Conservation (phyloP, 2,329 filamentous ascomycete genomes). For the Emmonsia crescens region DNA sequence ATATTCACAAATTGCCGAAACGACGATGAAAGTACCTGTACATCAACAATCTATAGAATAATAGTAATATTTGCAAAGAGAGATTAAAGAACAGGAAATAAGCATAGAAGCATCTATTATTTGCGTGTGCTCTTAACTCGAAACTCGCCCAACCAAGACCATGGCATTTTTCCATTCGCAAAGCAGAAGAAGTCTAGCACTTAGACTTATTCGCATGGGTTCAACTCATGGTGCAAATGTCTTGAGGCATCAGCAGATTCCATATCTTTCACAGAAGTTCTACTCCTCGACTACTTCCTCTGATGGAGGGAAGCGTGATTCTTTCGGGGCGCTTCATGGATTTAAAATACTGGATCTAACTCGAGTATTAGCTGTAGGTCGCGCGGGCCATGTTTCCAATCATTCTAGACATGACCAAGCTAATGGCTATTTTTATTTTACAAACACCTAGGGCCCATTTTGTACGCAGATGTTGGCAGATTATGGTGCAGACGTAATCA, state of each 20-base stretch:
- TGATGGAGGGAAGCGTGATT: background rate
- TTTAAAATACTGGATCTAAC: conserved; percentile 23
- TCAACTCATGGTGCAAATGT: background rate
- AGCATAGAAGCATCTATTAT: background rate
- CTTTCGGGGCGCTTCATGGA: conserved; percentile 13
- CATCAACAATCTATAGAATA: too few relatives aligned
- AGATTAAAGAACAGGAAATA: too few relatives aligned
- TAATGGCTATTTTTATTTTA: conserved; percentile 1
- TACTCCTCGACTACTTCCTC: background rate
- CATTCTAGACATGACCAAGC: background rate
- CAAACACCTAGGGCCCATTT: conserved; percentile 22
- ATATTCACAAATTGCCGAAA: background rate
- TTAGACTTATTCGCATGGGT: background rate
- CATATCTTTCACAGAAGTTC: background rate
- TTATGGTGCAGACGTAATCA: conserved; percentile 34
- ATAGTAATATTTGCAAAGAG: background rate
- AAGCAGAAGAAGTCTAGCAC: background rate
- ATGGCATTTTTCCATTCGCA: background rate
- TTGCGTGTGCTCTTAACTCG: background rate
- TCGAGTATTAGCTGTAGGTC: conserved; percentile 19
- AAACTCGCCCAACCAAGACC: background rate
- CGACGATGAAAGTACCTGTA: too few relatives aligned
- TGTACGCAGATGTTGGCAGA: conserved; percentile 38
- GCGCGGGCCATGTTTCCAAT: background rate
- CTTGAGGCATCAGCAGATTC: background rate